Evolutionary conservation across 495 filamentous ascomycete species (phyloP).

Genomic region (Penicillium lividum): DNA sequence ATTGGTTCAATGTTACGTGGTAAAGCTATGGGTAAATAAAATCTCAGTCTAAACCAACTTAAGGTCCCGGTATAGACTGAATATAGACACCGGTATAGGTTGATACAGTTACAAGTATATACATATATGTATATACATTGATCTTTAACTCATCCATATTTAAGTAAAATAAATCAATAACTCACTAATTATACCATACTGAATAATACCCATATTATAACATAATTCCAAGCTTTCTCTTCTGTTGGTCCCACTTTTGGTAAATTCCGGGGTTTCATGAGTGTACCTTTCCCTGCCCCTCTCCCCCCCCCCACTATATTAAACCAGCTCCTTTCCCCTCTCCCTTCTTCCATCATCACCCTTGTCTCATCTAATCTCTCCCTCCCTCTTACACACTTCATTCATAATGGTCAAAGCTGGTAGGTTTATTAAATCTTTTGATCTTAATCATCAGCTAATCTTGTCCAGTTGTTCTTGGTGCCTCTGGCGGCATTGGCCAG

Average conservation of each 20-base stretch:
- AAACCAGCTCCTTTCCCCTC: slow-evolving; percentile 2
- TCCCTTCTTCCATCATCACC: not conserved
- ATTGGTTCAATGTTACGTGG: not conserved
- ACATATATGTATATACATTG: too few species aligned
- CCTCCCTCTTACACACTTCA: slow-evolving; percentile 2
- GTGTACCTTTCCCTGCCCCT: slow-evolving; percentile 12
- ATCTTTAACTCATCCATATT: too few species aligned
- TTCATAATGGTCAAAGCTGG: slow-evolving; percentile 17
- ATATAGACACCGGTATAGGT: too few species aligned
- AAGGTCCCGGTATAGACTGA: slow-evolving; percentile 3
- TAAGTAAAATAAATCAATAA: too few species aligned
- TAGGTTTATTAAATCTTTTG: slow-evolving; percentile 3
- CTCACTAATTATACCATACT: too few species aligned
- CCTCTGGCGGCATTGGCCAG: slow-evolving; percentile 98
- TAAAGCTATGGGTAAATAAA: not conserved
- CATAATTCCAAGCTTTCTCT: not conserved
- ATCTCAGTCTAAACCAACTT: slow-evolving; percentile 4
- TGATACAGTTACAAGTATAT: too few species aligned
- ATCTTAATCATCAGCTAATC: slow-evolving; percentile 7
- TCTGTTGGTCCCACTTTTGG: not conserved
- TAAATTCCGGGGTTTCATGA: slow-evolving; percentile 29
- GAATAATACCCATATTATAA: not conserved
- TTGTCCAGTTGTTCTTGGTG: slow-evolving; percentile 82
- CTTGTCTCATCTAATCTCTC: not conserved
- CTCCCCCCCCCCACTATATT: slow-evolving; percentile 21